Evolutionary conservation across 108 stramenopile species (phyloP).

Genomic region (Poteriospumella lacustris): DNA sequence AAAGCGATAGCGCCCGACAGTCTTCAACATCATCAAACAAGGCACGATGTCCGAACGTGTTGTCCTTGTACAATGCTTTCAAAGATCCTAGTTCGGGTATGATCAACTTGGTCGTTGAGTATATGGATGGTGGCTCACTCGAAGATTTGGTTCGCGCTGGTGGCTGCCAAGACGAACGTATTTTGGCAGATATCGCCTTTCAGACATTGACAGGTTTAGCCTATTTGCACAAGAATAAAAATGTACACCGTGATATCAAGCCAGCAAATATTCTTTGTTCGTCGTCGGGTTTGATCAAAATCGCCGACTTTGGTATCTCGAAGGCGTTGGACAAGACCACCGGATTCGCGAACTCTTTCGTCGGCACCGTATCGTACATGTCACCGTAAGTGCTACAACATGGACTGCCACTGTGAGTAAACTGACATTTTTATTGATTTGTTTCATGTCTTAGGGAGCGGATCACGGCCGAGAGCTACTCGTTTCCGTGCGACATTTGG

Average conservation of each 20-base stretch:
- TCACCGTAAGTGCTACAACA: conserved; percentile 38
- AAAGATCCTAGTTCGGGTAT: conserved; percentile 43
- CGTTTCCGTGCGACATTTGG: conserved; percentile 19
- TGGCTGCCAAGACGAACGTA: conserved; percentile 36
- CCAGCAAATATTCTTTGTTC: conserved; percentile 55
- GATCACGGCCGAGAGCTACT: conserved; percentile 10
- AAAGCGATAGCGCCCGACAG: not conserved
- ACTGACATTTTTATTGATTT: not conserved
- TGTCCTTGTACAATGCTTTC: conserved; percentile 62
- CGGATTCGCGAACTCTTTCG: conserved; percentile 49
- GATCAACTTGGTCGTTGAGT: conserved; percentile 54
- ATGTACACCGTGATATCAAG: conserved; percentile 56
- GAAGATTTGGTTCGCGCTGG: conserved; percentile 43
- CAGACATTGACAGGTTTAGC: conserved; percentile 40
- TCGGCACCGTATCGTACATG: conserved; percentile 62
- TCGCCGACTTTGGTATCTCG: conserved; percentile 56
- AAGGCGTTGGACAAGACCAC: conserved; percentile 4
- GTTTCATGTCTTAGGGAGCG: conserved; percentile 14
- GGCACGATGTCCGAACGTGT: conserved; percentile 39
- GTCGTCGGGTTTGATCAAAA: conserved; percentile 40
- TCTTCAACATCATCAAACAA: no score
- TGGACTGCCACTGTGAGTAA: not conserved
- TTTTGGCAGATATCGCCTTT: conserved; percentile 43
- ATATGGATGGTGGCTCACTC: conserved; percentile 54
- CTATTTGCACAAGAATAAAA: conserved; percentile 37